Percentiles rank a stretch among this genome's conserved stretches.
Conservation (phyloP, 768 basidiomycete species). For the Cubamyces lactineus region DNA sequence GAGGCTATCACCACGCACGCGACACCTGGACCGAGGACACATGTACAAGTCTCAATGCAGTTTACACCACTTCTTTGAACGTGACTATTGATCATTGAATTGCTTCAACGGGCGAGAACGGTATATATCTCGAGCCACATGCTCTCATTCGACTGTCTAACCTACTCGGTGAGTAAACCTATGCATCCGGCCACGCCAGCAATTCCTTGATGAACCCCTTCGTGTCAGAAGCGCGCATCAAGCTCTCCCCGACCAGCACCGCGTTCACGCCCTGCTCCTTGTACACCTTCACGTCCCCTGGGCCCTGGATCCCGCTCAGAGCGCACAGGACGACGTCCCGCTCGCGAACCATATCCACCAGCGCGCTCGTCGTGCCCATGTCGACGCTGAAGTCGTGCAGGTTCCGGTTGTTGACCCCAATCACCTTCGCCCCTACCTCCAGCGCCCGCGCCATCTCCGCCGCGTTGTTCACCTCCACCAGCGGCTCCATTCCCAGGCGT, state of each 20-base stretch:
- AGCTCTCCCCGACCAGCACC: constrained; percentile 92
- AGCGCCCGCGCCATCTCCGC: constrained; percentile 88
- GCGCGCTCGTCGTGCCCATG: constrained; percentile 89
- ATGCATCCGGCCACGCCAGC: constrained; percentile 52
- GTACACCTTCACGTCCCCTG: constrained; percentile 83
- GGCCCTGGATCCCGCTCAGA: constrained; percentile 82
- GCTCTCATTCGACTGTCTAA: too few species aligned
- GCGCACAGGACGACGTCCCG: constrained; percentile 88
- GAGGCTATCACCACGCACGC: too few species aligned
- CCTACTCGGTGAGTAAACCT: background rate
- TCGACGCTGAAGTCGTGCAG: constrained; percentile 96
- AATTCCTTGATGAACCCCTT: constrained; percentile 78
- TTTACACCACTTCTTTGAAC: too few species aligned
- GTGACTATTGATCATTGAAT: too few species aligned
- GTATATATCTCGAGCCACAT: too few species aligned
- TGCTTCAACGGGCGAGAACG: too few species aligned
- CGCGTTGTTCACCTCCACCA: constrained; percentile 97
- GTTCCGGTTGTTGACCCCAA: constrained; percentile 98
- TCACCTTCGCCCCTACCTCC: constrained; percentile 83
- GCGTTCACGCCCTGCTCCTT: constrained; percentile 85
- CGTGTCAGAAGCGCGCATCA: constrained; percentile 90
- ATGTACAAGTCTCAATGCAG: too few species aligned
- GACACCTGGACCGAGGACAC: too few species aligned
- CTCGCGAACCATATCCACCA: constrained; percentile 76
- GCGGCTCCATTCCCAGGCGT: constrained; percentile 84